Evolutionary conservation across 2,329 filamentous ascomycete genomes (phyloP), one percentile per base, ranked within the genome.

Genomic region (Talaromyces sp.): DNA sequence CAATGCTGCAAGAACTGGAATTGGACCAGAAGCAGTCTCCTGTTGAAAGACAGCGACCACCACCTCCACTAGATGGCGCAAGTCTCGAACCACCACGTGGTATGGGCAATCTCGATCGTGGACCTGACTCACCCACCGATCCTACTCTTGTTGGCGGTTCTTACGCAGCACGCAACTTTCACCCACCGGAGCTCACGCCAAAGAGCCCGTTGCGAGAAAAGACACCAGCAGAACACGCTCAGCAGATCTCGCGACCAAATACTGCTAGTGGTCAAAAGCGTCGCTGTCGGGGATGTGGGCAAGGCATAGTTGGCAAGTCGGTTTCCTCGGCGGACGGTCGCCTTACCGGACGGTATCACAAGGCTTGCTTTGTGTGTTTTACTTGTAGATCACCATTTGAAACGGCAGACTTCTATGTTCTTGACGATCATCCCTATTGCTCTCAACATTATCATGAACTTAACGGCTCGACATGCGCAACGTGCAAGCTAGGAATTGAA

Each of bases 251-350:
- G 57, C 75, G 78, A 45, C 80, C 78, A 11, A 77, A 80, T 33
- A 79, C 81, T 47, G 74, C 76, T 6, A 75, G 79, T 10, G 72
- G 74, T 22, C 85, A 85, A 17, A 90, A 91, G 64, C 91, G 92
- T 2, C 87, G 87, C 68, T 99, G 95, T 81, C 91, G 92, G 72
- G 91, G 91, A 1, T 99, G 95, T 77, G 83, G 86, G 3, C 82
- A 90, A 54, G 81, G 85, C 7, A 98, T 99, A 71, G 86, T 87
- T 52, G 94, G 93, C 22, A 98, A 97, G 79, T 97, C 93, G 1
- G 89, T 99, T 65, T 96, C 94, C 39, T 96, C 93, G 15, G 93
- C 93, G 0, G 95, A 97, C 71, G 95, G 95, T 17, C 89, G 93
- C 27, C 83, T 99, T 27, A 96, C 92, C 0, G 95, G 95, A 10